A percentile compares a stretch with the other conserved stretches of the same genome.
phyloP scores from a whole-genome alignment of 352 stramenopile genomes.

The Pythium guiyangense region DNA sequence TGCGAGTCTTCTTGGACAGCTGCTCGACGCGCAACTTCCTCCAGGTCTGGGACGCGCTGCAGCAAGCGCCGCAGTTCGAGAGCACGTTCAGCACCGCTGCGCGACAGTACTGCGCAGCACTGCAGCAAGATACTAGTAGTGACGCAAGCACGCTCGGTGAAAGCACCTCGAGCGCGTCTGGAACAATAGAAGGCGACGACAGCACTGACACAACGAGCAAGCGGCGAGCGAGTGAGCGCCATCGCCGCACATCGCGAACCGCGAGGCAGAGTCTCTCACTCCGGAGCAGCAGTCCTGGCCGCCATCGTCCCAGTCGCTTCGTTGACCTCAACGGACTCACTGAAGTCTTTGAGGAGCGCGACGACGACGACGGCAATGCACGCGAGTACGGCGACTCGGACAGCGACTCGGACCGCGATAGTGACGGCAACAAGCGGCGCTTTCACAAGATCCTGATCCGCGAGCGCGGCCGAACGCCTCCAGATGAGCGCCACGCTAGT shows the following conservation, averaged over 20 bases:
- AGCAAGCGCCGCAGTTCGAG: conserved; percentile 43
- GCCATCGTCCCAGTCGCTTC: conserved; percentile 20
- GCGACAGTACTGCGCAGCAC: conserved; percentile 14
- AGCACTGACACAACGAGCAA: conserved; percentile 1
- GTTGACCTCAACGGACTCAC: conserved; percentile 48
- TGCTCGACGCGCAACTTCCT: conserved; percentile 43
- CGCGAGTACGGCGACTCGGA: not conserved
- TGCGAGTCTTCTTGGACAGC: conserved; percentile 13
- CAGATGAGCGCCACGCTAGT: conserved; percentile 7
- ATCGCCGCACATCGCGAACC: conserved; percentile 1
- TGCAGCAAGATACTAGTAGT: not conserved
- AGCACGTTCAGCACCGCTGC: conserved; percentile 24
- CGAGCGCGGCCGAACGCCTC: conserved; percentile 38
- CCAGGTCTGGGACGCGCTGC: conserved; percentile 44
- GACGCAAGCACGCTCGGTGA: not conserved
- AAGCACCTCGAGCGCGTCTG: not conserved
- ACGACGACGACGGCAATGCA: conserved; percentile 11
- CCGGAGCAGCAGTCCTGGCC: not conserved
- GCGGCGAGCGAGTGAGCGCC: not conserved
- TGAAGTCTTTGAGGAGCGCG: conserved; percentile 42
- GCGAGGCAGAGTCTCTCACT: conserved; percentile 5
- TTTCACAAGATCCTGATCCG: conserved; percentile 37
- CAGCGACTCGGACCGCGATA: conserved; percentile 12
- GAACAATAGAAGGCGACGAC: conserved; percentile 2
- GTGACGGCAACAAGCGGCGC: conserved; percentile 13